Base-by-base conservation (phyloP, 768 basidiomycete genomes). In the Phanerochaete carnosa region DNA sequence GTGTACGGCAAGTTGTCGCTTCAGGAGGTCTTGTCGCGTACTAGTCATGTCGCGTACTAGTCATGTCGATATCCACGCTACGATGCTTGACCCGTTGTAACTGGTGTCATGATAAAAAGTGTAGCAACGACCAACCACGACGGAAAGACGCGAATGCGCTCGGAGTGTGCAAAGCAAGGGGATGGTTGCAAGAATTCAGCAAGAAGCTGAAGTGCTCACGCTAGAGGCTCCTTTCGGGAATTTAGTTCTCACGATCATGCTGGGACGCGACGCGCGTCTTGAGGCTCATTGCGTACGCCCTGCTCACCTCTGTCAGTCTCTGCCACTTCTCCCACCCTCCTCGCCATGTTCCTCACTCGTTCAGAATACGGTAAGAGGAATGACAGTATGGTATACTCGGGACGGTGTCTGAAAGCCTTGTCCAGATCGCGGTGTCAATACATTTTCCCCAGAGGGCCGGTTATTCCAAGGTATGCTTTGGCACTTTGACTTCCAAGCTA, bases 401-500 rank as follows among this genome's bases (percentile, higher is more conserved):
- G 13, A 16, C 22, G 13, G n/a, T 28, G 7, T 55, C 59, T 57
- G 19, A 56, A 35, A 23, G 4, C 25, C 15, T 8, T 19, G 16
- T n/a, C 1, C 25, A 93, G 95, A 98, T 76, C 89, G 95, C 69
- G 95, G 95, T 80, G 95, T 98, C 59, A 98, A 97, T 80, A 98
- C 96, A 65, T 98, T 98, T 81, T 98, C 96, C 19, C 96, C 96
- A 11, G 96, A 98, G 76, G 95, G 96, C 46, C 95, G 96, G 71
- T 77, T 99, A 63, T 99, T 98, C 79, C 96, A 99, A 87, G 96
- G 96, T 95, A 64, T 43, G 26, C 51, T 30, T 57, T 33, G 35
- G n/a, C 49, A 22, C n/a, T n/a, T n/a, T 9, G 19, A 19, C 8
- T 28, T 26, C 12, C 13, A 15, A 26, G 49, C 11, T 28, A 28